Evolutionary conservation across 257 asterid species (phyloP).

Genomic region (Przewalskia tangutica): DNA sequence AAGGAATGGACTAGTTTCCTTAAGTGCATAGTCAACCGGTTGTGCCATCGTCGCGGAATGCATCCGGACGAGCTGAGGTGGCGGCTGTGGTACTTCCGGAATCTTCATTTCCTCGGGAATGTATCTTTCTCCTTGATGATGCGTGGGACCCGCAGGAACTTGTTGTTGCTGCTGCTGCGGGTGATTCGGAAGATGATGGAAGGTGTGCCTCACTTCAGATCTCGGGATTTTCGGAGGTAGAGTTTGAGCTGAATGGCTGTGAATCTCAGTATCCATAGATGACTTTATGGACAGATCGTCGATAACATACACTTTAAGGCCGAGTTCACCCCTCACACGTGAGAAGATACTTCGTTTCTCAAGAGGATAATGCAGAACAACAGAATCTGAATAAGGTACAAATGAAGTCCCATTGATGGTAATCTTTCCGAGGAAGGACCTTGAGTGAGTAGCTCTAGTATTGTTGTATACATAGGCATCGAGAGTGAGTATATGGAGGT

Average conservation of each 20-base stretch:
- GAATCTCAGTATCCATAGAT: conserved; percentile 24
- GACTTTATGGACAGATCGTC: conserved; percentile 70
- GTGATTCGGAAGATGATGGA: conserved; percentile 54
- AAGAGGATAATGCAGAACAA: conserved; percentile 66
- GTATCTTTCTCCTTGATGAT: conserved; percentile 39
- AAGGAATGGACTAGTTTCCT: conserved; percentile 86
- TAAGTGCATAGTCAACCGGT: conserved; percentile 66
- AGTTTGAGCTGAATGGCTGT: conserved; percentile 16
- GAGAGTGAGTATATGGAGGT: conserved; percentile 45
- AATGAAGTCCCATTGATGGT: conserved; percentile 67
- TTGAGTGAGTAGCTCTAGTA: conserved; percentile 29
- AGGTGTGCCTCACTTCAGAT: conserved; percentile 55
- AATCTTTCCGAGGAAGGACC: conserved; percentile 70
- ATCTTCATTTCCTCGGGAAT: conserved; percentile 64
- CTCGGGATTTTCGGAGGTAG: conserved; percentile 14
- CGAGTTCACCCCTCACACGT: conserved; percentile 76
- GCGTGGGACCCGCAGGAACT: conserved; percentile 13
- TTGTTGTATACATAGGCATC: conserved; percentile 62
- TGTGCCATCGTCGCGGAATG: conserved; percentile 57
- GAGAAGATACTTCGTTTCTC: conserved; percentile 85
- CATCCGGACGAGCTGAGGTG: conserved; percentile 52
- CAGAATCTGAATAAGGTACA: conserved; percentile 70
- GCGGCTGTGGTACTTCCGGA: conserved; percentile 47
- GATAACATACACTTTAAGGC: conserved; percentile 68
- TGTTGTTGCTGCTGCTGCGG: conserved; percentile 27